Conservation (phyloP, 805 yeast genomes). For the Candida ficus region DNA sequence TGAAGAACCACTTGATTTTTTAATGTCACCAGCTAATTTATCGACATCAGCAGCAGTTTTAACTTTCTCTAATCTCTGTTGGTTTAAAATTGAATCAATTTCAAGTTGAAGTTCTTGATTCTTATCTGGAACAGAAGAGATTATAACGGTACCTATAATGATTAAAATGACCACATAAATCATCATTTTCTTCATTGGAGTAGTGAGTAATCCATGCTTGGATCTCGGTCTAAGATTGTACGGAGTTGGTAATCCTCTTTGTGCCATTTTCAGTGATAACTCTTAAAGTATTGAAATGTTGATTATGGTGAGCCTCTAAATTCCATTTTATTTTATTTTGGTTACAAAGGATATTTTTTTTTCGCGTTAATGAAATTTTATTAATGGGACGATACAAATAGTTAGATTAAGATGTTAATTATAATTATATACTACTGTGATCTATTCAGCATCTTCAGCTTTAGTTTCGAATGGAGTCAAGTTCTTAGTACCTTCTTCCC, state of each 20-base stretch:
- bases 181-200: constrained; percentile 42
- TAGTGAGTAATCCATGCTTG: constrained; percentile 29
- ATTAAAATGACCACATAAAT: constrained; percentile 32
- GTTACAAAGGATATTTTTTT: no score
- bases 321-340: no score
- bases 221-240: constrained; percentile 29
- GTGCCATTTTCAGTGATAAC: constrained; percentile 25
- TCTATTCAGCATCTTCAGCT: constrained; percentile 35
- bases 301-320: no score
- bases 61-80: background rate
- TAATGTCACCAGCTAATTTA: no score
- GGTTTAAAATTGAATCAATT: constrained; percentile 19
- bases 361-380: no score
- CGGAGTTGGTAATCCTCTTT: constrained; percentile 40
- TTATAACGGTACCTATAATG: constrained; percentile 29
- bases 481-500: constrained; percentile 81
- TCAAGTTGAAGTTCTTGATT: constrained; percentile 19
- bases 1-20: no score
- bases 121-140: constrained; percentile 23
- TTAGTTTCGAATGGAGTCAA: constrained; percentile 72
- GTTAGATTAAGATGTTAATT: no score
- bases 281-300: no score
- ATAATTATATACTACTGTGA: no score
- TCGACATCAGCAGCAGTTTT: no score
- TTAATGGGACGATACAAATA: no score